These are phyloP conservation scores for Cryptosporidium felis DNA, from an alignment of 169 alveolate genomes.

Conservation along the genomic window DNA sequence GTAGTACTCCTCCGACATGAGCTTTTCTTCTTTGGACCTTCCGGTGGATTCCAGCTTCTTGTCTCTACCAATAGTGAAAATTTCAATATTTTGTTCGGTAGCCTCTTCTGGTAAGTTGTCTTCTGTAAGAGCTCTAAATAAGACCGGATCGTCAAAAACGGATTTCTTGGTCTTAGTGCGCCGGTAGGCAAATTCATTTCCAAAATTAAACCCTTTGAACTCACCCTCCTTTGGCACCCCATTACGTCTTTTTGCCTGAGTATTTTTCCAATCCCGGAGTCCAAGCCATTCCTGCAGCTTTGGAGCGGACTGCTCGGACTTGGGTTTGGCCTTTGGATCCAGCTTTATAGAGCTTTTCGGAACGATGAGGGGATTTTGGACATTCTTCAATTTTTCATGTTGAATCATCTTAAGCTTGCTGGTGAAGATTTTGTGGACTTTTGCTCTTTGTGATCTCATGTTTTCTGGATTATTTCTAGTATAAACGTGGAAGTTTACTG, in stretches of 20 bases:
- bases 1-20: slow-evolving; percentile 23
- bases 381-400: slow-evolving; percentile 19
- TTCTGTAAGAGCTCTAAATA: slow-evolving; percentile 45
- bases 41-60: slow-evolving; percentile 24
- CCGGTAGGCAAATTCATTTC: neutral
- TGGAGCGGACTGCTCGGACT: neutral
- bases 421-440: slow-evolving; percentile 54
- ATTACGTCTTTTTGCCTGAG: slow-evolving; percentile 5
- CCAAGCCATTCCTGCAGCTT: slow-evolving; percentile 63
- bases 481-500: slow-evolving; percentile 18
- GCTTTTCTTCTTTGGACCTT: slow-evolving; percentile 26
- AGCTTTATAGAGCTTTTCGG: slow-evolving; percentile 13
- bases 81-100: slow-evolving; percentile 23
- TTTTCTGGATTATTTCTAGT: neutral
- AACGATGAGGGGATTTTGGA: slow-evolving; percentile 40
- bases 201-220: neutral
- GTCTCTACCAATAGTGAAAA: slow-evolving; percentile 60
- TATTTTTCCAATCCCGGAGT: slow-evolving; percentile 49
- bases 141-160: neutral
- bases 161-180: neutral
- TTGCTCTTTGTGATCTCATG: slow-evolving; percentile 2
- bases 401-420: slow-evolving; percentile 43
- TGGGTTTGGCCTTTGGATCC: neutral
- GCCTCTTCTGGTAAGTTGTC: neutral
- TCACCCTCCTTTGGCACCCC: neutral